Conservation (phyloP, 352 stramenopile species). For the Pythium brassicae region DNA sequence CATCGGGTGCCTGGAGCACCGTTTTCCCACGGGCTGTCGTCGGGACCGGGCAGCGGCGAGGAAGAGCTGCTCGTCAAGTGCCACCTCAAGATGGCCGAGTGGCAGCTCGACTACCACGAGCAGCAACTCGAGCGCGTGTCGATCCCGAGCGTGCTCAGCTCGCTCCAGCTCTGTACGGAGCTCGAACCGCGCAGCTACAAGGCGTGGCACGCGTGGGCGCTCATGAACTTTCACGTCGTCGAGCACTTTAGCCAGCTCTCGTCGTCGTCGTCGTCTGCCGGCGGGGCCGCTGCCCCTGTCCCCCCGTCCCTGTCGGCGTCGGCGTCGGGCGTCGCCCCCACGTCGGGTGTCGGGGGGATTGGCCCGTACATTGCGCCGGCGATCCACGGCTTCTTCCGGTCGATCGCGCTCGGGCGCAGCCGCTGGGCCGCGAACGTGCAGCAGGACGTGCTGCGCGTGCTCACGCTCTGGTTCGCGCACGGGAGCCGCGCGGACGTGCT, state of each 20-base stretch:
- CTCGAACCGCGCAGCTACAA: conserved; percentile 74
- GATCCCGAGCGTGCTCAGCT: conserved; percentile 61
- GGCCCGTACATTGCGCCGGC: conserved; percentile 61
- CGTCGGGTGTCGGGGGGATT: conserved; percentile 16
- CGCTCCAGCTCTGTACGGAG: conserved; percentile 65
- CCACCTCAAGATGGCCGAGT: conserved; percentile 80
- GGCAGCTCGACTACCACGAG: conserved; percentile 80
- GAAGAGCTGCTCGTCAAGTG: conserved; percentile 80
- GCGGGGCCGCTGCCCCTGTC: too few relatives aligned
- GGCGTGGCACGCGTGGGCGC: conserved; percentile 96
- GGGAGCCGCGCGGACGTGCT: conserved; percentile 91
- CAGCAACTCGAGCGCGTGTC: conserved; percentile 76
- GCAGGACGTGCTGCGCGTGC: conserved; percentile 97
- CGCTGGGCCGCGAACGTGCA: conserved; percentile 95
- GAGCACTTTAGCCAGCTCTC: conserved; percentile 75
- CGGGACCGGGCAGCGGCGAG: conserved; percentile 22
- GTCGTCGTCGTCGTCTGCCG: conserved; percentile 25
- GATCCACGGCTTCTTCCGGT: conserved; percentile 92
- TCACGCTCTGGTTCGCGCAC: conserved; percentile 98
- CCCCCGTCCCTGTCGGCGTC: not conserved
- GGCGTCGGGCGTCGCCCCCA: conserved; percentile 13
- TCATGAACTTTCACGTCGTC: conserved; percentile 97
- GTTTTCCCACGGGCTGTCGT: conserved; percentile 3
- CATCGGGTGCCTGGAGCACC: not conserved
- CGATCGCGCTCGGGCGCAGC: conserved; percentile 94